Conservation (phyloP, 495 filamentous ascomycete species). For the Penicillium nucicola region DNA sequence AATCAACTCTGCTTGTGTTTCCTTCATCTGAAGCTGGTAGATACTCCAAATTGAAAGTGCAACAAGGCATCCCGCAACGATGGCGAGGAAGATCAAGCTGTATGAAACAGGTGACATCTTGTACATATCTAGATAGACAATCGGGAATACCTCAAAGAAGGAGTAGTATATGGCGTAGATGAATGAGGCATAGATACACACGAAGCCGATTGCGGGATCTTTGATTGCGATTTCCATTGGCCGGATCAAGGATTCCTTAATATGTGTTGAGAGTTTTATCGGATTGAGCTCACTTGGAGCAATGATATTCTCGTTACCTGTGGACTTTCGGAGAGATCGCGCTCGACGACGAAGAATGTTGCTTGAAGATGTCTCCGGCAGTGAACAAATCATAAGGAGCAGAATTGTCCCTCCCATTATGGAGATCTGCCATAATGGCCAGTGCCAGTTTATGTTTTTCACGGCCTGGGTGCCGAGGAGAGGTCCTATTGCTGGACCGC, state of each 20-base stretch:
- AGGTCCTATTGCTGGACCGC: conserved; percentile 29
- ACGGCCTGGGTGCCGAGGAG: conserved; percentile 26
- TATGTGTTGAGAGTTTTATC: too few relatives aligned
- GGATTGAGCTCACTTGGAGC: too few relatives aligned
- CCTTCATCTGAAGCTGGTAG: too few relatives aligned
- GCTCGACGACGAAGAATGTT: background rate
- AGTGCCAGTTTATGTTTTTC: conserved; percentile 25
- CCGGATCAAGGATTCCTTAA: background rate
- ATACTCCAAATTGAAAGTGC: too few relatives aligned
- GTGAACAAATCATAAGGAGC: background rate
- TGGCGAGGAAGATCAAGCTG: too few relatives aligned
- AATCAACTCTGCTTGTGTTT: too few relatives aligned
- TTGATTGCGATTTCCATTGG: background rate
- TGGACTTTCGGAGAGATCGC: background rate
- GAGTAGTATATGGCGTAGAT: background rate
- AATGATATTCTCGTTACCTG: too few relatives aligned
- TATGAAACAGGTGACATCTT: too few relatives aligned
- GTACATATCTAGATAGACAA: background rate
- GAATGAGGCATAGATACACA: background rate
- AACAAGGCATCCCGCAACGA: too few relatives aligned
- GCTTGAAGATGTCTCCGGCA: background rate
- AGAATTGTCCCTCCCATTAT: conserved; percentile 2
- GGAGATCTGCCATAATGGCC: conserved; percentile 41
- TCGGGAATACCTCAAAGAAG: background rate
- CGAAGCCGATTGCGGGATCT: background rate